These are phyloP conservation scores for Rhipidocladum racemiflorum DNA, from an alignment of 176 grass and related monocot genomes.

Conservation along the genomic window DNA sequence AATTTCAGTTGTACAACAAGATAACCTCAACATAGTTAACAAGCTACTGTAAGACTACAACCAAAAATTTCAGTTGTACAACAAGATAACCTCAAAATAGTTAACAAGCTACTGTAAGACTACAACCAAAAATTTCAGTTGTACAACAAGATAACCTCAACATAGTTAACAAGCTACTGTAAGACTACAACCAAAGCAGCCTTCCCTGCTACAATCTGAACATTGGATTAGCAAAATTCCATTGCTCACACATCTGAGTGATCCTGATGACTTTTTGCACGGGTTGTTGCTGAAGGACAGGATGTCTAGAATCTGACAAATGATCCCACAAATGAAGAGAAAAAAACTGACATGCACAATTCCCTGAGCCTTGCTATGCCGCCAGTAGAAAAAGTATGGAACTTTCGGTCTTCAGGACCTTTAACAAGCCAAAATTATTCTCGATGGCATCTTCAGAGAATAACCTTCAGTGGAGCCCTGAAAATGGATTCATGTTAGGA, in stretches of 20 bases:
- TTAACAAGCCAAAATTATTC: background rate
- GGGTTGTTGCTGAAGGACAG: background rate
- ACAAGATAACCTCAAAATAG: background rate
- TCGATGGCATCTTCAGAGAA: constrained; percentile 11
- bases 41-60: background rate
- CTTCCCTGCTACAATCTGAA: background rate
- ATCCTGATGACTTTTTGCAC: background rate
- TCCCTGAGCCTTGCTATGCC: background rate
- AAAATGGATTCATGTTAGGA: constrained; percentile 9
- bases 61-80: background rate
- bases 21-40: background rate
- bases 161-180: background rate
- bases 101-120: background rate
- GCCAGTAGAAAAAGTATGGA: background rate
- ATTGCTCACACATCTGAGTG: background rate
- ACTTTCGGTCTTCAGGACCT: background rate
- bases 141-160: background rate
- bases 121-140: too few species aligned
- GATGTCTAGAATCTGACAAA: background rate
- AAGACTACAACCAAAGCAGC: background rate
- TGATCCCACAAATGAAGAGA: background rate
- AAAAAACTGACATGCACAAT: background rate
- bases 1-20: background rate
- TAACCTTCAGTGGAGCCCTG: constrained; percentile 10
- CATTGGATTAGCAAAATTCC: background rate